These are phyloP conservation scores for Cryptococcus floricola DNA, from an alignment of 1,284 basidiomycete species.

Conservation along the genomic window DNA sequence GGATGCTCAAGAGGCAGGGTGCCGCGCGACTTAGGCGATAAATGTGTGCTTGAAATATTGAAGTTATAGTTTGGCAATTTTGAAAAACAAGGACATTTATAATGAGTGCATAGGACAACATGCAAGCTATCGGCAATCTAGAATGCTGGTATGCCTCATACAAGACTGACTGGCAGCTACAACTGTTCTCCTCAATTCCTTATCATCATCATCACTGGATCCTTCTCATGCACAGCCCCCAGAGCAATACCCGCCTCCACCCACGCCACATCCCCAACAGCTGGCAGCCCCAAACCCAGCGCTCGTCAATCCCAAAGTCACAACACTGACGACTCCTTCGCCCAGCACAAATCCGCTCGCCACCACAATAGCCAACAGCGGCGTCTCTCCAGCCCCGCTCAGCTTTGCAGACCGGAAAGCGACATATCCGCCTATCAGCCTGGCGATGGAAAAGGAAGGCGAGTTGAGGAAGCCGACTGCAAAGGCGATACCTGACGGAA, in stretches of 20 bases:
- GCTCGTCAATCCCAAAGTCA: constrained; percentile 70
- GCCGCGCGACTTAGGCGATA: constrained; percentile 2
- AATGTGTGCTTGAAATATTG: neutral
- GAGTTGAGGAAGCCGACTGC: constrained; percentile 82
- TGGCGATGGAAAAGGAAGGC: constrained; percentile 87
- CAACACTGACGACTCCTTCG: constrained; percentile 79
- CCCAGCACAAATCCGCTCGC: constrained; percentile 94
- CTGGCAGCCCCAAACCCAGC: constrained; percentile 69
- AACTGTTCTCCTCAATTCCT: neutral
- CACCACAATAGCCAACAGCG: constrained; percentile 74
- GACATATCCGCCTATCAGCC: constrained; percentile 79
- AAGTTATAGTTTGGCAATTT: neutral
- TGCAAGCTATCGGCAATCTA: neutral
- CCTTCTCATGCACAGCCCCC: constrained; percentile 30
- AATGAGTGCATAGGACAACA: neutral
- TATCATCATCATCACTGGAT: neutral
- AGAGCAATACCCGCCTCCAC: constrained; percentile 55
- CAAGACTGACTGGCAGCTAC: too few species aligned
- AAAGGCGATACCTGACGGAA: constrained; percentile 86
- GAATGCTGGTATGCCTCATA: neutral
- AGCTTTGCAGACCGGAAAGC: constrained; percentile 63
- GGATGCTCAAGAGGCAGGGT: constrained; percentile 6
- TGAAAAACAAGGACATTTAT: neutral
- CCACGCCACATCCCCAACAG: constrained; percentile 72
- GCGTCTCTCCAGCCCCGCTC: constrained; percentile 50